Percentiles rank a stretch among this genome's conserved stretches.
Conservation (phyloP, 805 yeast species). For the Candida xiaguanensis region DNA sequence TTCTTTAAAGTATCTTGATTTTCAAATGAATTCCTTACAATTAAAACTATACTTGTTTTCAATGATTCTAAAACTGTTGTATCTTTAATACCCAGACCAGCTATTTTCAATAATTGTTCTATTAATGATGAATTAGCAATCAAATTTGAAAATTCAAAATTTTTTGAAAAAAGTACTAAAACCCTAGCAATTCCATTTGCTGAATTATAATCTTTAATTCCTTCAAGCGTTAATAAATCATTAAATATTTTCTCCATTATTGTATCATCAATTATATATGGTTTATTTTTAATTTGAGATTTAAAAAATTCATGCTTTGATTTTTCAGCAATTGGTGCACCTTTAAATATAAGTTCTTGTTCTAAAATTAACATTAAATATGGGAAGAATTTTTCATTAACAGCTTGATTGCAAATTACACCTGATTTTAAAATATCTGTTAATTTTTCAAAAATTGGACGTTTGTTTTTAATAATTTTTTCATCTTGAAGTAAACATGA, state of each 20-base stretch:
- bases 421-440: conserved; percentile 31
- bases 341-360: conserved; percentile 48
- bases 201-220: conserved; percentile 39
- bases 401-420: conserved; percentile 15
- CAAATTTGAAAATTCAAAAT: conserved; percentile 32
- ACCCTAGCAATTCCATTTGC: conserved; percentile 56
- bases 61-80: conserved; percentile 8
- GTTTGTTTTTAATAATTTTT: conserved; percentile 1
- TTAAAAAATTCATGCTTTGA: conserved; percentile 16
- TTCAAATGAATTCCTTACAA: conserved; percentile 72
- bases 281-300: conserved; percentile 7
- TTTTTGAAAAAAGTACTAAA: conserved; percentile 50
- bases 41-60: conserved; percentile 28
- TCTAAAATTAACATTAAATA: conserved; percentile 54
- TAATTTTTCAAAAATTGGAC: conserved; percentile 26
- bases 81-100: conserved; percentile 2
- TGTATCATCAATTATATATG: conserved; percentile 16
- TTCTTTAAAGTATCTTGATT: conserved; percentile 45
- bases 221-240: conserved; percentile 36
- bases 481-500: conserved; percentile 7
- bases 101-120: conserved; percentile 14
- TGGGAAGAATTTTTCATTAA: conserved; percentile 54
- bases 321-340: conserved; percentile 44
- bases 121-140: conserved; percentile 49
- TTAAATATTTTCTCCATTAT: conserved; percentile 37